Evolutionary conservation across 495 filamentous ascomycete species (phyloP).

Genomic region (Aspergillus carlsbadensis): DNA sequence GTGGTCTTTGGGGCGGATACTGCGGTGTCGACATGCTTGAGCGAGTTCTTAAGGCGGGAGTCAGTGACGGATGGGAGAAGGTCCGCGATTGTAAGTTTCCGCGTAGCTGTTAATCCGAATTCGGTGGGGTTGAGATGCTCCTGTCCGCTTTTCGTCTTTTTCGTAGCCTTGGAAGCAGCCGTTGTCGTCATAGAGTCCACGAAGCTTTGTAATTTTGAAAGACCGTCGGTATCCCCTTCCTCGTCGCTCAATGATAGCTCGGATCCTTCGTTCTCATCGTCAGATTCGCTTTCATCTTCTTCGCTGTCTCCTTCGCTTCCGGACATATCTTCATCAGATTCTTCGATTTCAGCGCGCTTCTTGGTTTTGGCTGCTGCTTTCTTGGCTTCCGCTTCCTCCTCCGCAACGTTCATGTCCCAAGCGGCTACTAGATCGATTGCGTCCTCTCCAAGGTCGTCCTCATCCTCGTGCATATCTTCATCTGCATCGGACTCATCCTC

Average conservation of each 20-base stretch:
- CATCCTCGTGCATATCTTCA: conserved; percentile 49
- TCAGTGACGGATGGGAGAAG: conserved; percentile 73
- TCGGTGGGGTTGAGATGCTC: conserved; percentile 57
- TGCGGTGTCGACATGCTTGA: conserved; percentile 60
- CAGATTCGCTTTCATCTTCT: conserved; percentile 30
- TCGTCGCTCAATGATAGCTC: conserved; percentile 55
- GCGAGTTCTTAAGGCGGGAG: conserved; percentile 71
- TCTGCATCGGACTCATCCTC: conserved; percentile 51
- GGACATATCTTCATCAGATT: conserved; percentile 35
- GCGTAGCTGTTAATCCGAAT: conserved; percentile 55
- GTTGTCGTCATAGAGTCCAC: conserved; percentile 64
- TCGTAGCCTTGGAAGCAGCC: conserved; percentile 27
- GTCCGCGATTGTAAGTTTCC: conserved; percentile 79
- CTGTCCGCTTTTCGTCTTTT: conserved; percentile 33
- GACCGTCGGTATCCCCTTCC: conserved; percentile 54
- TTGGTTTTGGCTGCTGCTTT: conserved; percentile 32
- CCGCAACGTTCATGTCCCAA: conserved; percentile 69
- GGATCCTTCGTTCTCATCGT: conserved; percentile 43
- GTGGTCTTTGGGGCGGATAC: conserved; percentile 52
- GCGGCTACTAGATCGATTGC: conserved; percentile 81
- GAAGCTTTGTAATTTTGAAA: conserved; percentile 65
- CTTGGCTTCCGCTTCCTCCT: conserved; percentile 42
- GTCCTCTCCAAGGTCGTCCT: conserved; percentile 75
- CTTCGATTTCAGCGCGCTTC: conserved; percentile 28
- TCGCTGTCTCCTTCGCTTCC: conserved; percentile 23